phyloP scores from a whole-genome alignment of 768 basidiomycete genomes.

The Psilocybe tampanensis region DNA sequence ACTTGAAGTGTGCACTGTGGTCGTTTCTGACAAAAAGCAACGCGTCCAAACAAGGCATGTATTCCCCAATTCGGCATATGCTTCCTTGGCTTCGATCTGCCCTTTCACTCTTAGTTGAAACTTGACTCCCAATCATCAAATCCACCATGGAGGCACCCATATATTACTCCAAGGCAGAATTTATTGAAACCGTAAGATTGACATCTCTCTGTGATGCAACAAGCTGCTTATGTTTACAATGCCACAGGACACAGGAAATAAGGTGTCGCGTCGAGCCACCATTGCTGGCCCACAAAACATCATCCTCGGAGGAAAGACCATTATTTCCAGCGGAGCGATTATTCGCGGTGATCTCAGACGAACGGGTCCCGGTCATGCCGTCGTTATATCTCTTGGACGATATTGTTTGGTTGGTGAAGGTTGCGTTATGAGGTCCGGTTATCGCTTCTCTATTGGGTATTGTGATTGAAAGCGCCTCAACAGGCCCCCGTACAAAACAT shows the following conservation, averaged over 20 bases:
- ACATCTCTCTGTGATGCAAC: background rate
- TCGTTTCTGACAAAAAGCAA: background rate
- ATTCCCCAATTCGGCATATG: slow-evolving; percentile 13
- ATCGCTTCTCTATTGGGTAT: background rate
- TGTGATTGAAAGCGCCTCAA: background rate
- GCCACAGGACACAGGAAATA: slow-evolving; percentile 88
- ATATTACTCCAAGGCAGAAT: slow-evolving; percentile 81
- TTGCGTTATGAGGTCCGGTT: slow-evolving; percentile 75
- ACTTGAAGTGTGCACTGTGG: no score
- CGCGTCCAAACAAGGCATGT: slow-evolving; percentile 12
- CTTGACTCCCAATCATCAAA: background rate
- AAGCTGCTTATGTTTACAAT: background rate
- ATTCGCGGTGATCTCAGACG: slow-evolving; percentile 92
- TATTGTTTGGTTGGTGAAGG: slow-evolving; percentile 93
- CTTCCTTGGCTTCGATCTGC: background rate
- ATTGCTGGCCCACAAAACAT: slow-evolving; percentile 97
- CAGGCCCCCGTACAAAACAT: slow-evolving; percentile 88
- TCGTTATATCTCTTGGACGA: slow-evolving; percentile 90
- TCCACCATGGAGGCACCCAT: slow-evolving; percentile 70
- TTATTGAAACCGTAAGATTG: slow-evolving; percentile 78
- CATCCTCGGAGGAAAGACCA: slow-evolving; percentile 95
- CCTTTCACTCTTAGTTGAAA: background rate
- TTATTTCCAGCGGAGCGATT: slow-evolving; percentile 88
- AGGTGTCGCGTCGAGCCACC: slow-evolving; percentile 88
- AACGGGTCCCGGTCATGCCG: slow-evolving; percentile 89